These are phyloP conservation scores for Dendrocalamus latiflorus DNA, from an alignment of 202 grass and related monocot genomes.

Conservation along the genomic window DNA sequence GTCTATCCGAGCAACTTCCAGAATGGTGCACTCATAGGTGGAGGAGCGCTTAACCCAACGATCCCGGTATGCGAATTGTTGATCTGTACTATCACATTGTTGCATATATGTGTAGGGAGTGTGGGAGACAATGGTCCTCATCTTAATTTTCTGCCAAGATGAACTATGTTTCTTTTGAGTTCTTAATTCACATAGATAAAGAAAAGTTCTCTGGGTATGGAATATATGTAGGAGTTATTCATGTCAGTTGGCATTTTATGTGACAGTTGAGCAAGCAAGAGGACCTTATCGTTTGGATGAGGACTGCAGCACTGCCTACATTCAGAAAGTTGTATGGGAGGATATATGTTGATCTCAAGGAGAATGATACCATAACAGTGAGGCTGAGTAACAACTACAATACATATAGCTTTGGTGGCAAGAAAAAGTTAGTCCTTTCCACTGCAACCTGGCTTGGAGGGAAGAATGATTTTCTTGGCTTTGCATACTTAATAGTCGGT, in stretches of 20 bases:
- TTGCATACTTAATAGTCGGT: constrained; percentile 75
- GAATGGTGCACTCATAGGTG: constrained; percentile 72
- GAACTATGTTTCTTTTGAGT: not conserved
- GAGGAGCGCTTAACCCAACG: constrained; percentile 37
- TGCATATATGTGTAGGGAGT: not conserved
- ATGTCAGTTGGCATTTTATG: constrained; percentile 26
- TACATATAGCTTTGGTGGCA: constrained; percentile 86
- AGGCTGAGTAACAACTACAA: constrained; percentile 82
- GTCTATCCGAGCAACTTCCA: constrained; percentile 95
- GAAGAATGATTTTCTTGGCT: constrained; percentile 88
- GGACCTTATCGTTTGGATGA: constrained; percentile 98
- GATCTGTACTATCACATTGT: not conserved
- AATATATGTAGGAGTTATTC: constrained; percentile 9
- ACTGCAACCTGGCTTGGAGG: constrained; percentile 97
- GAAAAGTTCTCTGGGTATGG: not conserved
- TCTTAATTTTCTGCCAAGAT: not conserved
- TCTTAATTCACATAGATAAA: constrained; percentile 7
- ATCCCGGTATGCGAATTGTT: constrained; percentile 54
- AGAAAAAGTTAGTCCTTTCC: constrained; percentile 93
- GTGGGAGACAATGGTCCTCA: not conserved
- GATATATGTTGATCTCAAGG: constrained; percentile 77
- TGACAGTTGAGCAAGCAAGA: constrained; percentile 83
- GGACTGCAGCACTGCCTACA: constrained; percentile 90
- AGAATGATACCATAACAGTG: constrained; percentile 76
- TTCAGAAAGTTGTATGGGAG: constrained; percentile 96